Percentiles rank a stretch among this genome's conserved stretches.
Evolutionary conservation across 768 basidiomycete species (phyloP).

Genomic region (Flagelloscypha sp.): DNA sequence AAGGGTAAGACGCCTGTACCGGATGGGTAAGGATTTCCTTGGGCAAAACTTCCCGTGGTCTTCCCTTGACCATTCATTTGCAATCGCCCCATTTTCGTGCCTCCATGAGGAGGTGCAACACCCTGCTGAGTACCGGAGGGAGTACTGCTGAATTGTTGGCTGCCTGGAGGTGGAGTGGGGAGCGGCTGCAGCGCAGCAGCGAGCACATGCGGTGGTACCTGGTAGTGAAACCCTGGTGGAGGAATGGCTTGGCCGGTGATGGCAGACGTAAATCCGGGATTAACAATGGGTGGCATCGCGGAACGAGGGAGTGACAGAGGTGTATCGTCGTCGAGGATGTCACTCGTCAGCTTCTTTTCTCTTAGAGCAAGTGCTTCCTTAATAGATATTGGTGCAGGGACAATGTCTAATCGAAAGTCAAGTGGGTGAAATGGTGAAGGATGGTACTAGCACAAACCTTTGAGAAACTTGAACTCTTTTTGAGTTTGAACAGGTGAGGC

Average conservation of each 20-base stretch:
- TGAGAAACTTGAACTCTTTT: constrained; percentile 66
- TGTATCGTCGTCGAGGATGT: constrained; percentile 52
- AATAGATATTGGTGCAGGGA: constrained; percentile 54
- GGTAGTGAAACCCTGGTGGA: constrained; percentile 8
- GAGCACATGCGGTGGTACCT: neutral
- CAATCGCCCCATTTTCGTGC: no score
- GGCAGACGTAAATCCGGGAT: constrained; percentile 4
- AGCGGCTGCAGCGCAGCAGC: neutral
- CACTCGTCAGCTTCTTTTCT: constrained; percentile 43
- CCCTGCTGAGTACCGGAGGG: no score
- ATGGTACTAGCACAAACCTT: constrained; percentile 34
- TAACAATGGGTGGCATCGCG: constrained; percentile 2
- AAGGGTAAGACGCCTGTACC: no score
- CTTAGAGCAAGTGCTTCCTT: constrained; percentile 51
- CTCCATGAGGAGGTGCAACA: no score
- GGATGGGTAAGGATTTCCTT: no score
- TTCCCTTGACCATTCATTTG: no score
- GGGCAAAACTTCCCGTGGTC: no score
- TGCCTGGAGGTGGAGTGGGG: constrained; percentile 1
- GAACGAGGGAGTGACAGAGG: constrained; percentile 26
- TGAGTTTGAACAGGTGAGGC: constrained; percentile 53
- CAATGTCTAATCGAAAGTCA: constrained; percentile 41
- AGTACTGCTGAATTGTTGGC: no score
- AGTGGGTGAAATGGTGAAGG: neutral
- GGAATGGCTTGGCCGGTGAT: constrained; percentile 4